Base-by-base conservation (phyloP, 257 asterid genomes). In the Fraxinus excelsior region DNA sequence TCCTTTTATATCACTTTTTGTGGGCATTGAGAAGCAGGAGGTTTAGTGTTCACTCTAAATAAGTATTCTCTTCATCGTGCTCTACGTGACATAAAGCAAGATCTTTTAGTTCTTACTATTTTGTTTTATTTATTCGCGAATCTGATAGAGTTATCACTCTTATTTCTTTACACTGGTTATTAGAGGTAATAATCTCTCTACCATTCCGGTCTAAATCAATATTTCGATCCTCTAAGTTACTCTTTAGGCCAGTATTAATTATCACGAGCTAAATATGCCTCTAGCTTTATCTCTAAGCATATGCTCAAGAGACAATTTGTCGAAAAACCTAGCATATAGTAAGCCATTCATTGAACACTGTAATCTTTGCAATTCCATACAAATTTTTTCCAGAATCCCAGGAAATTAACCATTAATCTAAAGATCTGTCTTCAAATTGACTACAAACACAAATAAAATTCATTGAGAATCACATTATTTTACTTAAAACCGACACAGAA, bases 391-490 rank as follows among this genome's bases (percentile, higher is more conserved):
- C 60, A 56, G 44, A 74, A 73, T 11, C 74, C 44, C 80, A 64
- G 67, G 21, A 76, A 72, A 23, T 26, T 31, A 73, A 78, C 46
- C 26, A 26, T 8, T 12, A 14, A 84, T 38, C 79, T 23, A 44
- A 32, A 80, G 82, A 85, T 83, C 81, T 74, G 56, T 76, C 23
- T 74, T 31, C 78, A 42, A 76, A 21, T 74, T 29, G 62, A 14
- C 60, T 58, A 10, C 1, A 67, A 78, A 82, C 14, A 16, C 60
- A 74, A 62, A 11, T 75, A 42, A 56, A 74, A 65, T 38, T 42
- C 60, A 35, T 21, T 19, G 25, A 34, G 42, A 26, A 70, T 7
- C 71, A 28, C 56, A 37, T 3, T 14, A 68, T 14, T 76, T 16
- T 73, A 44, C 73, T 9, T 9, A 46, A 71, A 56, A 51, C 74